phyloP scores from a whole-genome alignment of 2,329 filamentous ascomycete genomes.

The Aureobasidium subglaciale region DNA sequence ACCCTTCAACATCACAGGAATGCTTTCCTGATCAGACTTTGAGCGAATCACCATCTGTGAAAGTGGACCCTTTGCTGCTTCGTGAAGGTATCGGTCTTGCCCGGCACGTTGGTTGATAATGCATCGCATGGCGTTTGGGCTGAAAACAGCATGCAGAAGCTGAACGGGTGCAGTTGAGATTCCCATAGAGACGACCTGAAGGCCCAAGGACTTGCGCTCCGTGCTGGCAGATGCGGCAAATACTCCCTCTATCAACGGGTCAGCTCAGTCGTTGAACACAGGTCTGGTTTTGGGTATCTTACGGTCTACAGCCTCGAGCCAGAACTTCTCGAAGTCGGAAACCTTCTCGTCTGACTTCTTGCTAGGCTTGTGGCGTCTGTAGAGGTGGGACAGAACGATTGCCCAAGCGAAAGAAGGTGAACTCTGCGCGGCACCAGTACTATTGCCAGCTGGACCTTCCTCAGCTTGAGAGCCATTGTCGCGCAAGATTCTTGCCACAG shows the following conservation, averaged over 20 bases:
- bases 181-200: conserved; percentile 70
- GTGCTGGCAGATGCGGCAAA: conserved; percentile 77
- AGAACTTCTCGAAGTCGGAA: conserved; percentile 64
- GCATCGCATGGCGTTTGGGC: conserved; percentile 72
- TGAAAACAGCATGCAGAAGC: conserved; percentile 60
- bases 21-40: conserved; percentile 52
- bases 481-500: conserved; percentile 70
- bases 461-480: conserved; percentile 56
- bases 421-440: conserved; percentile 67
- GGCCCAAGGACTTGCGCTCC: conserved; percentile 86
- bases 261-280: conserved; percentile 14
- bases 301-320: conserved; percentile 82
- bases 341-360: conserved; percentile 8
- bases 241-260: conserved; percentile 56
- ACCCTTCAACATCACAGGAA: conserved; percentile 55
- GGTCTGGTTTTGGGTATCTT: conserved; percentile 20
- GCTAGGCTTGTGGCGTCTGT: conserved; percentile 24
- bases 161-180: conserved; percentile 47
- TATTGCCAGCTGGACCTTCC: conserved; percentile 20
- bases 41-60: conserved; percentile 61
- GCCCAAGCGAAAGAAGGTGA: conserved; percentile 87
- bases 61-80: conserved; percentile 68
- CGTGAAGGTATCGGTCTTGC: conserved; percentile 70
- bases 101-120: conserved; percentile 76
- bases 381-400: conserved; percentile 53